Base-by-base conservation (phyloP, 2,329 filamentous ascomycete species). In the Alternaria arbusti region DNA sequence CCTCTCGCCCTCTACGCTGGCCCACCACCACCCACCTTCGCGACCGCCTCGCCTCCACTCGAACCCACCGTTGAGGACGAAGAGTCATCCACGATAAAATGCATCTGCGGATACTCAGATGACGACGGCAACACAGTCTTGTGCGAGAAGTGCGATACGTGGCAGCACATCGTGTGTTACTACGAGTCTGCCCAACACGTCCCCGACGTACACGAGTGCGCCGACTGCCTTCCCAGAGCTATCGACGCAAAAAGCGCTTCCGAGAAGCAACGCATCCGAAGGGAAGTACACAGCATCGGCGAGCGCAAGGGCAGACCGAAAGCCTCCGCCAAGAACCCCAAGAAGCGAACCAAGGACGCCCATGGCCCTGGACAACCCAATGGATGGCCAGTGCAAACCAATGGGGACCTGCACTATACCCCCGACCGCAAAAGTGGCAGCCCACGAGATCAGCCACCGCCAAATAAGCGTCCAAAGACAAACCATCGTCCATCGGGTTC, bases 131-230 rank as follows among this genome's bases (percentile, higher is more conserved):
- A 93, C 81, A 99, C 96, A 64, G 96, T 99, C 66, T 93, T 94
- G 81, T 99, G 96, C 86, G 96, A 98, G 79, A 88, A 86, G 63
- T 99, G 96, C 85, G 92, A 97, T 79, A 96, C 94, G 54, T 99
- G 96, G 96, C 96, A 99, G 82, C 96, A 99, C 82, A 97, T 97
- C 74, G 90, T 94, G 78, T 99, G 96, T 82, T 98, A 97, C 82
- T 98, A 98, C 79, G 92, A 93, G 72, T 87, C 88, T 77, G 87
- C 80, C 61, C 89, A 79, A 86, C 92, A 85, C 86, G 91, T 82
- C 82, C 94, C 79, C 81, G 90, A 84, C 74, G 86, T 92, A 60
- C 95, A 99, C 83, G 93, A 90, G 59, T 99, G 96, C 83, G 89
- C 89, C 74, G 93, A 97, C 73, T 99, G 96, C 84, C 89, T 91